Percentiles rank a stretch among this genome's conserved stretches.
These are phyloP conservation scores for Diplocarpon rosae DNA, from an alignment of 2,329 filamentous ascomycete genomes.

Conservation along the genomic window DNA sequence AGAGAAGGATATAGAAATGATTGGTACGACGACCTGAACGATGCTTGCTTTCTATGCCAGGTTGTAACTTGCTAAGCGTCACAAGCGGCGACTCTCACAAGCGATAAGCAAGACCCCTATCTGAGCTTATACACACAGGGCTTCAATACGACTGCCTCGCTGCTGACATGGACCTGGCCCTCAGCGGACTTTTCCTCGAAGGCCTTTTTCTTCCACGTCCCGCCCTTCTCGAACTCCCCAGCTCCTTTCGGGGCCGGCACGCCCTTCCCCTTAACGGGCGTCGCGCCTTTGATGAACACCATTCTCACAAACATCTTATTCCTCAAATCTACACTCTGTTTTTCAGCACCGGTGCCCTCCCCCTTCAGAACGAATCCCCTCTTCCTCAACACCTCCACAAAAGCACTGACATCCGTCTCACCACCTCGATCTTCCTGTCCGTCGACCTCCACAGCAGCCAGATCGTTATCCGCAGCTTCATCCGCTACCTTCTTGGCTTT, in stretches of 20 bases:
- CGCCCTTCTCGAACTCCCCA: slow-evolving; percentile 39
- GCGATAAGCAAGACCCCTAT: slow-evolving; percentile 7
- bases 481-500: slow-evolving; percentile 31
- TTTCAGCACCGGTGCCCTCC: slow-evolving; percentile 35
- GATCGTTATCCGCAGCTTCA: slow-evolving; percentile 37
- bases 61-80: neutral
- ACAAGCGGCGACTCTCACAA: neutral
- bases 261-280: slow-evolving; percentile 67
- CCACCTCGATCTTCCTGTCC: slow-evolving; percentile 50
- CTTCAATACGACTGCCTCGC: slow-evolving; percentile 63
- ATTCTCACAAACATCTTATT: slow-evolving; percentile 99
- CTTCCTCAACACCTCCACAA: slow-evolving; percentile 70
- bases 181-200: slow-evolving; percentile 69
- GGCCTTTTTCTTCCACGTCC: slow-evolving; percentile 56
- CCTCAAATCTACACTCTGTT: slow-evolving; percentile 57
- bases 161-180: slow-evolving; percentile 50
- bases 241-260: slow-evolving; percentile 33
- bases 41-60: no score
- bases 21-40: no score
- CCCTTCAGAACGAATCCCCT: slow-evolving; percentile 78
- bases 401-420: slow-evolving; percentile 79
- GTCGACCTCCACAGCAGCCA: slow-evolving; percentile 61
- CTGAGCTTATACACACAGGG: slow-evolving; percentile 93
- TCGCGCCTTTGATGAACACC: slow-evolving; percentile 79
- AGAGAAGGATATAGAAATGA: neutral